A percentile compares a stretch with the other conserved stretches of the same genome.
These are phyloP conservation scores for Berberis thunbergii DNA, from an alignment of 164 flowering plant genomes.

Conservation along the genomic window DNA sequence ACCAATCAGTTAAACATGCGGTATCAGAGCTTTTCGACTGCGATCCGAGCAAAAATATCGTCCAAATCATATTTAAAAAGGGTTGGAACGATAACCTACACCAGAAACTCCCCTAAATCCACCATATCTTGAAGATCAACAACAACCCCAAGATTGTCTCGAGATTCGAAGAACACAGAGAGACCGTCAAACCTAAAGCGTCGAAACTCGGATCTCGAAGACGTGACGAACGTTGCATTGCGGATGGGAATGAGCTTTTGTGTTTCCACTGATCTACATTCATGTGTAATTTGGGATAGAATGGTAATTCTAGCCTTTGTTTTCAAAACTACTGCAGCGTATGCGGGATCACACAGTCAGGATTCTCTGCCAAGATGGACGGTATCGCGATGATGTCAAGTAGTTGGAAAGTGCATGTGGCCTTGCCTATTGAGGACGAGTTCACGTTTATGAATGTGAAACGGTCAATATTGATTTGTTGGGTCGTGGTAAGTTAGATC, in stretches of 20 bases:
- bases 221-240: slow-evolving; percentile 59
- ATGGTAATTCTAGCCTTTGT: slow-evolving; percentile 50
- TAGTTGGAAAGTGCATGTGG: slow-evolving; percentile 62
- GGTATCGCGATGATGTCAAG: slow-evolving; percentile 61
- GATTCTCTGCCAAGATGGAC: slow-evolving; percentile 77
- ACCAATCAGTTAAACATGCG: slow-evolving; percentile 58
- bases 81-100: slow-evolving; percentile 36
- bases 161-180: slow-evolving; percentile 74
- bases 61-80: slow-evolving; percentile 58
- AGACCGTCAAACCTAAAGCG: slow-evolving; percentile 49
- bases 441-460: slow-evolving; percentile 77
- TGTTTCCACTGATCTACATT: slow-evolving; percentile 76
- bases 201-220: slow-evolving; percentile 17
- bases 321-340: slow-evolving; percentile 46
- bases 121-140: slow-evolving; percentile 66
- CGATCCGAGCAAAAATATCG: slow-evolving; percentile 65
- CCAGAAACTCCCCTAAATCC: slow-evolving; percentile 24
- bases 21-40: slow-evolving; percentile 54
- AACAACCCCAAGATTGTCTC: slow-evolving; percentile 46
- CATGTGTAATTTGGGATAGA: slow-evolving; percentile 51
- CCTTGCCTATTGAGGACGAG: slow-evolving; percentile 73
- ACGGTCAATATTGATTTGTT: slow-evolving; percentile 74
- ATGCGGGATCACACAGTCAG: slow-evolving; percentile 63
- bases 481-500: slow-evolving; percentile 85
- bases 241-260: slow-evolving; percentile 84